Base-by-base conservation (phyloP, 2,329 filamentous ascomycete species). In the Epichloe coenophiala region DNA sequence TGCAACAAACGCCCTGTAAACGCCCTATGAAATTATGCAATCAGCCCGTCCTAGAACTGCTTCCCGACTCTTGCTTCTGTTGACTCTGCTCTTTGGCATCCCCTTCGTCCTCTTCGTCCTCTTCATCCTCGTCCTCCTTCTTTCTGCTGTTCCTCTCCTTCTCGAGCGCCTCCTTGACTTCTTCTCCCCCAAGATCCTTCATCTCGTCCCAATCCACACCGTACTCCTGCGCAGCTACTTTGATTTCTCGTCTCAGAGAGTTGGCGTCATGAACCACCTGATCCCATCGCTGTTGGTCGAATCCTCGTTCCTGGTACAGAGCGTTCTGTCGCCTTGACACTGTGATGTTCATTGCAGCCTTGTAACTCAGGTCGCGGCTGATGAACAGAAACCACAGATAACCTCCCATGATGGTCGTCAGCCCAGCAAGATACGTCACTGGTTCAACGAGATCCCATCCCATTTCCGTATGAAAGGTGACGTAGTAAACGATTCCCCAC, bases 301-400 rank as follows among this genome's bases (percentile, higher is more conserved):
- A 88, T 0, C 87, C 87, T 11, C 81, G 79, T 42, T 75, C 71
- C 57, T 85, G 75, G 63, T 96, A 95, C 11, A 95, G 71, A 48
- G 82, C 80, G 50, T 78, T 76, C 66, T 95, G 89, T 5, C 89
- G 78, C 37, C 81, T 76, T 38, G 80, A 87, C 38, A 95, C 85
- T 6, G 90, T 95, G 49, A 94, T 76, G 63, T 94, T 90, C 70
- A 95, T 81, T 31, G 90, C 88, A 2, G 84, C 84, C 57, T 86
- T 83, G 71, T 95, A 95, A 56, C 81, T 87, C 11, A 95, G 82
- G 67, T 95, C 89, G 19, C 86, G 80, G 68, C 90, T 94, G 70
- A 95, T 87, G 68, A 90, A 95, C 12, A 95, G 71, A 64, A 96
- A 95, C 88, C 88, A 96, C 49, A 95, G 73, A 61, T 96, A 96